Evolutionary conservation across 2,329 filamentous ascomycete genomes (phyloP), one percentile per base, ranked within the genome.

Genomic region (Talaromyces albobiverticillius): DNA sequence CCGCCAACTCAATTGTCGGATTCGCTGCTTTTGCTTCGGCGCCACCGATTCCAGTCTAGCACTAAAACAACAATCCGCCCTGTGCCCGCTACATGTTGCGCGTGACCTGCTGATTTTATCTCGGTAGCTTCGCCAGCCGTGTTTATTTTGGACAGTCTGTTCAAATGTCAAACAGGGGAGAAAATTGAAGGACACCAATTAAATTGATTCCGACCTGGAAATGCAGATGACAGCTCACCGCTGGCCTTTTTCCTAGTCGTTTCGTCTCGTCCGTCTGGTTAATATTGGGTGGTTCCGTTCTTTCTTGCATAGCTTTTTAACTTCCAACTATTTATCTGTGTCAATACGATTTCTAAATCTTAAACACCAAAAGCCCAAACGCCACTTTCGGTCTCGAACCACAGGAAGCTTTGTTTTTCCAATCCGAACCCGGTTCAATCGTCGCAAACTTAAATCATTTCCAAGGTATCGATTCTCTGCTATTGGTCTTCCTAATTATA

Each of bases 71-170:
- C 43, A 50, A 42, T 26, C 47, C 46, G 47, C 40, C 46, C 29
- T 34, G 26, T 31, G 34, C 41, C 53, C 47, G 43, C 25, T 26
- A 42, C 14, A 50, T 41, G 53, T 31, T 42, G 29, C 53, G 48
- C 53, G 53, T 51, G 53, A 55, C 53, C 53, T 51, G 41, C 48
- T 55, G 53, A 55, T 46, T 51, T 51, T 50, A n/a, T n/a, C n/a
- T n/a, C n/a, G 53, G 42, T 23, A 55, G 40, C n/a, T 46, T 20
- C 23, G 11, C n/a, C 22, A 16, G 14, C 29, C 13, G 16, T 18
- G 13, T 16, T 23, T 23, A 14, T 16, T 23, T 23, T 32, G 22
- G 16, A 29, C 26, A 29, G 26, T 29, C 26, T 29, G 26, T 29
- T 29, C 26, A 29, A 25, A 36, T 36, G 46, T 31, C 7, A 13